These are phyloP conservation scores for Sclerotinia spermophila DNA, from an alignment of 2,329 filamentous ascomycete species.

Conservation along the genomic window DNA sequence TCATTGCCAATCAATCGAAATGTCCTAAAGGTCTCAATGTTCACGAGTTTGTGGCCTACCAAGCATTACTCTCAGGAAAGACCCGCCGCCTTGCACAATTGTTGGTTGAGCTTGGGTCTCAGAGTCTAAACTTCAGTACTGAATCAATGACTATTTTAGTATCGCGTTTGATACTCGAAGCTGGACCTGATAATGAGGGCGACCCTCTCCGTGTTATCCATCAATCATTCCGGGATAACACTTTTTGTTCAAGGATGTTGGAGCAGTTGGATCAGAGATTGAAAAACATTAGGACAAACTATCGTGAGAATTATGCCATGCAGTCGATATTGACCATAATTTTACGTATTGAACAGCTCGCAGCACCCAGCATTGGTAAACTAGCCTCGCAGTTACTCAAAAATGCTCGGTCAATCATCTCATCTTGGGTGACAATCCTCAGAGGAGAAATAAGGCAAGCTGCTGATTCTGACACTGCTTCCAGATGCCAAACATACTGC, in stretches of 20 bases:
- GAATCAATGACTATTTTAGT: slow-evolving; percentile 49
- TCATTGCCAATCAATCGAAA: slow-evolving; percentile 44
- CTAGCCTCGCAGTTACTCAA: slow-evolving; percentile 39
- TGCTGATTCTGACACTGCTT: slow-evolving; percentile 39
- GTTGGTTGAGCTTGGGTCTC: slow-evolving; percentile 48
- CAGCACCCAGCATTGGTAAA: background rate
- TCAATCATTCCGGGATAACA: slow-evolving; percentile 45
- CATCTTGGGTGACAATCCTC: slow-evolving; percentile 49
- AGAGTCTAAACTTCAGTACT: slow-evolving; percentile 57
- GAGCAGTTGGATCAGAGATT: slow-evolving; percentile 48
- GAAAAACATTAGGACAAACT: slow-evolving; percentile 48
- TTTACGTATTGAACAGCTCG: slow-evolving; percentile 39
- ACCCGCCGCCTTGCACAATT: slow-evolving; percentile 47
- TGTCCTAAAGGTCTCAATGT: slow-evolving; percentile 46
- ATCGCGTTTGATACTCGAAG: slow-evolving; percentile 50
- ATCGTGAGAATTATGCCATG: slow-evolving; percentile 58
- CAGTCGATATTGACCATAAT: slow-evolving; percentile 51
- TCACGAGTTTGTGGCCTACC: slow-evolving; percentile 48
- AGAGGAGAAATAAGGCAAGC: slow-evolving; percentile 44
- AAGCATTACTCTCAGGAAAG: slow-evolving; percentile 44
- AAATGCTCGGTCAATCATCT: slow-evolving; percentile 43
- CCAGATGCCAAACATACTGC: slow-evolving; percentile 43
- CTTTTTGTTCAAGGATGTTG: slow-evolving; percentile 48
- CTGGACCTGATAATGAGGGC: slow-evolving; percentile 44
- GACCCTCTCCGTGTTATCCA: slow-evolving; percentile 47